Evolutionary conservation across 2,329 filamentous ascomycete species (phyloP).

Genomic region (Drechslerella coelobrocha): DNA sequence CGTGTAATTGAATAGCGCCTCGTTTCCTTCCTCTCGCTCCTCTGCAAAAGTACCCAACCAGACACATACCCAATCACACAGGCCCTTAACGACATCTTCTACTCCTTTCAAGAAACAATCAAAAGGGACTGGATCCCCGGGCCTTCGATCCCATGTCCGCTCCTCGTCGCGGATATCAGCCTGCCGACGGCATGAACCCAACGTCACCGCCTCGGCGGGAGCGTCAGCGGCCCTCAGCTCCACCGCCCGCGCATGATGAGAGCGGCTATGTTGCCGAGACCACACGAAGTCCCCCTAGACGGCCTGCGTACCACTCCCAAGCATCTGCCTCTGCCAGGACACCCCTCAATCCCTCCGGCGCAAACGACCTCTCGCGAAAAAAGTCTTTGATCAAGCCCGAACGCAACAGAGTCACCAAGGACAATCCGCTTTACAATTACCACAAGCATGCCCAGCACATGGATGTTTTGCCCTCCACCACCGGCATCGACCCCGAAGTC

Average conservation of each 20-base stretch:
- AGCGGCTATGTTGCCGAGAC: slow-evolving; percentile 47
- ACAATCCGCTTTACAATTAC: slow-evolving; percentile 95
- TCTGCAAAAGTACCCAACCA: slow-evolving; percentile 2
- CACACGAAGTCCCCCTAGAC: slow-evolving; percentile 42
- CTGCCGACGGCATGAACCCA: slow-evolving; percentile 37
- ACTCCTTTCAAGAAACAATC: not conserved
- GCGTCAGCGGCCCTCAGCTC: slow-evolving; percentile 27
- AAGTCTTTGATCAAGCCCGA: slow-evolving; percentile 89
- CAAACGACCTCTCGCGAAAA: slow-evolving; percentile 70
- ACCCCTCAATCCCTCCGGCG: slow-evolving; percentile 44
- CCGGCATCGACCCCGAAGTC: slow-evolving; percentile 85
- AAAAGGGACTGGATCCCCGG: slow-evolving; percentile 32
- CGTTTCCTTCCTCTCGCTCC: not conserved
- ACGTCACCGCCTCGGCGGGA: slow-evolving; percentile 33
- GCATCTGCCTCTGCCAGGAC: slow-evolving; percentile 37
- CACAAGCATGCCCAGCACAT: slow-evolving; percentile 90
- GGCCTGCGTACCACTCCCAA: slow-evolving; percentile 41
- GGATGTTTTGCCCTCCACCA: slow-evolving; percentile 86
- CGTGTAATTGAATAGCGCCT: too few species aligned
- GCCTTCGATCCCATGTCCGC: slow-evolving; percentile 32
- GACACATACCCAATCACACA: too few species aligned
- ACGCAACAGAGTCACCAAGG: slow-evolving; percentile 79
- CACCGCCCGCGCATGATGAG: slow-evolving; percentile 31
- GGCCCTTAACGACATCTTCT: too few species aligned
- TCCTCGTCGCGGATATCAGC: slow-evolving; percentile 27